Percentiles rank a stretch among this genome's conserved stretches.
Evolutionary conservation across 306 rosid genomes (phyloP).

Genomic region (Acacia acuminata): DNA sequence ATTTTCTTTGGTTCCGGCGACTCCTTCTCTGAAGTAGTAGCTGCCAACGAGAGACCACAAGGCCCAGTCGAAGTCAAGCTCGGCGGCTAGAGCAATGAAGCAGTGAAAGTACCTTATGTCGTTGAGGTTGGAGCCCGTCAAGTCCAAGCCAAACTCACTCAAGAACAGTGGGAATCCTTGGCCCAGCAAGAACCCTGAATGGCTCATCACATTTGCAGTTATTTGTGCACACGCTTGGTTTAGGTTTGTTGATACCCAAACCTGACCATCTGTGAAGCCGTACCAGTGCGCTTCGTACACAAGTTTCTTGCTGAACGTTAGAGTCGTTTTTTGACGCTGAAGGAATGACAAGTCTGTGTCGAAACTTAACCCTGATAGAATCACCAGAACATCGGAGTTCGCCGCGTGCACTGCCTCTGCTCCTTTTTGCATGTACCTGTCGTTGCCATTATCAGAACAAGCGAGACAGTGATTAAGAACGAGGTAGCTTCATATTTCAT

Average conservation of each 20-base stretch:
- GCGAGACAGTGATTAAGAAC: neutral
- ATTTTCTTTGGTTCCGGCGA: conserved; percentile 63
- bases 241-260: conserved; percentile 69
- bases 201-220: conserved; percentile 40
- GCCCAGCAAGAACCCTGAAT: conserved; percentile 56
- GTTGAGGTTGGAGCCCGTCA: conserved; percentile 70
- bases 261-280: conserved; percentile 60
- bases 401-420: conserved; percentile 90
- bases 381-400: conserved; percentile 69
- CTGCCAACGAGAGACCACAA: conserved; percentile 90
- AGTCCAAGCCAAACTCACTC: conserved; percentile 81
- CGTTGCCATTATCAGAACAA: neutral
- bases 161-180: conserved; percentile 76
- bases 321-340: conserved; percentile 32
- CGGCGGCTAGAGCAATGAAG: conserved; percentile 65
- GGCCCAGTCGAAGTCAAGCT: conserved; percentile 80
- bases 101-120: conserved; percentile 78
- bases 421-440: conserved; percentile 84
- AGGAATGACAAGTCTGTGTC: conserved; percentile 74
- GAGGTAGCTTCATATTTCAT: neutral
- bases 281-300: conserved; percentile 89
- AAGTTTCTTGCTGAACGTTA: conserved; percentile 60
- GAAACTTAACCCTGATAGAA: conserved; percentile 71
- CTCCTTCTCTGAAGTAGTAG: conserved; percentile 72
- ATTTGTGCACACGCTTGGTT: conserved; percentile 82